phyloP scores from a whole-genome alignment of 345 rosid genomes.

The Kandelia obovata region DNA sequence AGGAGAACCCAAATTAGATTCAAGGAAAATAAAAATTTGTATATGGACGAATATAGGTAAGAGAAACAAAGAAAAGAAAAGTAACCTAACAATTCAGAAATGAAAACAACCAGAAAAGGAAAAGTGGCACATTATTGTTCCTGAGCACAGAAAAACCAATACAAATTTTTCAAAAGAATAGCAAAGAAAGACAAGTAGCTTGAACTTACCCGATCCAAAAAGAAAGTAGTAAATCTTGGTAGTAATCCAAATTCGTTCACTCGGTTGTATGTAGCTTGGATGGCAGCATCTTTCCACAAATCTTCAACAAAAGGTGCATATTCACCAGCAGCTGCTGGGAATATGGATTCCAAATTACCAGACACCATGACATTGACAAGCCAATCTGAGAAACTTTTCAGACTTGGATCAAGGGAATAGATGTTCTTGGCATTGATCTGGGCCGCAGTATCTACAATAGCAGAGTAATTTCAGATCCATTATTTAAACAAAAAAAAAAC shows the following conservation, averaged over 20 bases:
- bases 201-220: conserved; percentile 68
- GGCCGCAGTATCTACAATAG: conserved; percentile 29
- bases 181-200: conserved; percentile 11
- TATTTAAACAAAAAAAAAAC: neutral
- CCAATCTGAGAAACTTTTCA: conserved; percentile 71
- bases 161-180: neutral
- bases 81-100: too few relatives aligned
- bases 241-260: conserved; percentile 62
- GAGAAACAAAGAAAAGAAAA: too few relatives aligned
- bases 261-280: conserved; percentile 75
- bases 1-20: too few relatives aligned
- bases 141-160: too few relatives aligned
- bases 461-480: conserved; percentile 12
- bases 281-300: conserved; percentile 65
- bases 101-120: too few relatives aligned
- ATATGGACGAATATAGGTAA: too few relatives aligned
- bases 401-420: conserved; percentile 48
- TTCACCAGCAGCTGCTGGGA: conserved; percentile 59
- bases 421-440: conserved; percentile 29
- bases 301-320: conserved; percentile 63
- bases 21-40: too few relatives aligned
- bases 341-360: conserved; percentile 64
- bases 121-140: too few relatives aligned
- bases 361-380: conserved; percentile 57
- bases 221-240: conserved; percentile 72